Evolutionary conservation across 805 yeast species (phyloP).

Genomic region (Schwanniomyces sp.): DNA sequence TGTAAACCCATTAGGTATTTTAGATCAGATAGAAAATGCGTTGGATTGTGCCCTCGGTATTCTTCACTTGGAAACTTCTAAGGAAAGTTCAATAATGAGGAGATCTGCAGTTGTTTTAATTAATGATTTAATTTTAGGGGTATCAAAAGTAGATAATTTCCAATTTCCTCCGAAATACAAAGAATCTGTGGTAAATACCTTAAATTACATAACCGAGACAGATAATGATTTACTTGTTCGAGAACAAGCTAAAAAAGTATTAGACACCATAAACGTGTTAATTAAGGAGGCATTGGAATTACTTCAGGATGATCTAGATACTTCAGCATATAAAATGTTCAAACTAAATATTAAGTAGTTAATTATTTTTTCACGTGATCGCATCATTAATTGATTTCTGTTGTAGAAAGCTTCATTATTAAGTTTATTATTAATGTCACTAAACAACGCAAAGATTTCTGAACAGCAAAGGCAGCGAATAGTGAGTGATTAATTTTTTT

Average conservation of each 20-base stretch:
- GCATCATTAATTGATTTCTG: neutral
- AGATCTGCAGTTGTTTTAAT: conserved; percentile 73
- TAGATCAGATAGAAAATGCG: conserved; percentile 49
- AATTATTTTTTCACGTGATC: neutral
- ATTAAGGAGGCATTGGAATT: conserved; percentile 11
- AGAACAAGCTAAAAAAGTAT: conserved; percentile 50
- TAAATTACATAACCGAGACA: conserved; percentile 45
- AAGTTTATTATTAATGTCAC: conserved; percentile 13
- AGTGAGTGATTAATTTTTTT: conserved; percentile 24
- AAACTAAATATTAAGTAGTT: neutral
- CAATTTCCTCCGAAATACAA: conserved; percentile 53
- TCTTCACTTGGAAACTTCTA: conserved; percentile 52
- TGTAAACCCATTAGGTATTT: conserved; percentile 54
- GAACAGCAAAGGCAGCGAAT: conserved; percentile 35
- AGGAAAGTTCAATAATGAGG: conserved; percentile 58
- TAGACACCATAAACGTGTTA: conserved; percentile 33
- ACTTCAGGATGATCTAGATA: neutral
- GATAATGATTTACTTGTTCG: conserved; percentile 60
- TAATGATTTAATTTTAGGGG: conserved; percentile 55
- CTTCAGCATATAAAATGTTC: neutral
- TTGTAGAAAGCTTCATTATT: neutral
- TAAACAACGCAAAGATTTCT: conserved; percentile 22
- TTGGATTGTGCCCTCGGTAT: conserved; percentile 80
- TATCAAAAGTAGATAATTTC: conserved; percentile 45
- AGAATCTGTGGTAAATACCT: conserved; percentile 35